Conservation (phyloP, 1,139 yeast species). For the Saccharomycopsis phalli region DNA sequence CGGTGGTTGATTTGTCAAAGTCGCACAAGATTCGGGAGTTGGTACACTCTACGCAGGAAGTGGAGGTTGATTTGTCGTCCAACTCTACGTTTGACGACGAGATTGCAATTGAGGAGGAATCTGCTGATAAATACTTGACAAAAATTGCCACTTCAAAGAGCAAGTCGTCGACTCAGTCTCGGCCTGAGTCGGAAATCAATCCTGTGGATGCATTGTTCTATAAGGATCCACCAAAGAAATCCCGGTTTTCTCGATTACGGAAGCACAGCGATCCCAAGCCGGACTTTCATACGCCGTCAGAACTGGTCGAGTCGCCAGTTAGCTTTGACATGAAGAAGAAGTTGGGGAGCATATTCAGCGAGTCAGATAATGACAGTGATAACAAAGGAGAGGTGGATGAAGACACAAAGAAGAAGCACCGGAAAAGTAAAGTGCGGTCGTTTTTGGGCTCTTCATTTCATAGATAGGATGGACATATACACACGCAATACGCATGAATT, state of each 20-base stretch:
- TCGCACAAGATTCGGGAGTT: conserved; percentile 17
- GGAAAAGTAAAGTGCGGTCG: conserved; percentile 14
- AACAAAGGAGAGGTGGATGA: conserved; percentile 3
- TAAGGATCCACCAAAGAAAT: conserved; percentile 10
- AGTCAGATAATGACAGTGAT: conserved; percentile 11
- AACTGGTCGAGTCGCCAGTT: conserved; percentile 9
- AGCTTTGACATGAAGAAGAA: conserved; percentile 17
- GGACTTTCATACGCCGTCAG: neutral
- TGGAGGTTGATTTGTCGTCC: conserved; percentile 18
- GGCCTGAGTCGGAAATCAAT: conserved; percentile 1
- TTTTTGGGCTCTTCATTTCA: conserved; percentile 11
- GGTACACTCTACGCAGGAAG: conserved; percentile 11
- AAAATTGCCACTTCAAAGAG: conserved; percentile 5
- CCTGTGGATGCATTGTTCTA: conserved; percentile 19
- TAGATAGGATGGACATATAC: too few species aligned
- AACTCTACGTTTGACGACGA: conserved; percentile 13
- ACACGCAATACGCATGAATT: too few species aligned
- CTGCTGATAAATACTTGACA: conserved; percentile 22
- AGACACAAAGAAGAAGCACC: conserved; percentile 6
- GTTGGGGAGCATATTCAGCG: conserved; percentile 15
- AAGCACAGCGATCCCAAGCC: neutral
- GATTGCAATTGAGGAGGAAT: conserved; percentile 22
- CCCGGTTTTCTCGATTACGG: conserved; percentile 9
- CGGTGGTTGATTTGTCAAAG: too few species aligned
- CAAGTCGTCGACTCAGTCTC: neutral